Conservation (phyloP, 202 grass and related monocot genomes). For the Saccharum hybrid region DNA sequence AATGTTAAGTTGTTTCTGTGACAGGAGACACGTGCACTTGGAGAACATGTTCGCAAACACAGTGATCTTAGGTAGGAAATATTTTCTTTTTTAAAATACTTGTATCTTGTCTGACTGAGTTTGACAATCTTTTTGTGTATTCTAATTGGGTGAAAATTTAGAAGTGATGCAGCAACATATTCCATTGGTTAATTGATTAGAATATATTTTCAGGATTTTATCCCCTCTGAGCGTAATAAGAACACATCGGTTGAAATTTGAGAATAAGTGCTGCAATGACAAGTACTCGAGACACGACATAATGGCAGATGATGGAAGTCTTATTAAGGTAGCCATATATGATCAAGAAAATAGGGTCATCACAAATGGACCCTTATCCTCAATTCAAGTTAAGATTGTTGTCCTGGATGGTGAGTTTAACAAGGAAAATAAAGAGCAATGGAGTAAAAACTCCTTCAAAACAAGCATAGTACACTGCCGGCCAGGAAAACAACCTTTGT, state of each 20-base stretch:
- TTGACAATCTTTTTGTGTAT: no score
- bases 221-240: not conserved
- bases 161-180: no score
- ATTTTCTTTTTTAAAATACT: no score
- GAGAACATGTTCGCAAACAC: no score
- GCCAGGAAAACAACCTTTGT: slow-evolving; percentile 16
- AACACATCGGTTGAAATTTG: slow-evolving; percentile 10
- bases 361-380: slow-evolving; percentile 34
- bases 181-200: not conserved
- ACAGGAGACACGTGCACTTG: no score
- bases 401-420: slow-evolving; percentile 38
- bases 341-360: not conserved
- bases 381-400: slow-evolving; percentile 27
- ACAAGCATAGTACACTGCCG: not conserved
- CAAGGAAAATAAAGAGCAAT: slow-evolving; percentile 33
- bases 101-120: no score
- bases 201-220: not conserved
- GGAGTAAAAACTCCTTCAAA: slow-evolving; percentile 5
- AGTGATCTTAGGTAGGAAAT: no score
- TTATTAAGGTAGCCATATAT: slow-evolving; percentile 27
- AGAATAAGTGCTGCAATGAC: slow-evolving; percentile 6
- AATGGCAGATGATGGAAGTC: slow-evolving; percentile 4
- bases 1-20: no score
- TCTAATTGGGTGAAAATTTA: no score
- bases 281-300: not conserved